Percentiles rank a stretch among this genome's conserved stretches.
Conservation (phyloP, 148 eudicot genomes). For the Diospyros lotus region DNA sequence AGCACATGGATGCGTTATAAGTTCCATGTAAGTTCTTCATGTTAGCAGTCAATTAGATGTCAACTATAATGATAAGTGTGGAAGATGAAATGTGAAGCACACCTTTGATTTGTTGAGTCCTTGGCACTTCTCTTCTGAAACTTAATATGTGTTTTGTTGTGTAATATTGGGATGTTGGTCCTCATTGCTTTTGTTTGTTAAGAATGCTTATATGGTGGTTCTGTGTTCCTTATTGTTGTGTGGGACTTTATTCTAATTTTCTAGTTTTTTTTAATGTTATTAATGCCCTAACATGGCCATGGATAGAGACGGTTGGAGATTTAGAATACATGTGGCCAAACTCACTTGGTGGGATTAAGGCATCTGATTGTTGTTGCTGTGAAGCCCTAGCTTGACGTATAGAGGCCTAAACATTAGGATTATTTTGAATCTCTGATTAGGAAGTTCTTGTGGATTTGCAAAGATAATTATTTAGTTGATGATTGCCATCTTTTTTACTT, state of each 20-base stretch:
- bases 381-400: no score
- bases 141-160: background rate
- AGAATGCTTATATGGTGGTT: background rate
- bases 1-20: background rate
- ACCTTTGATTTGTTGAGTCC: background rate
- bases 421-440: background rate
- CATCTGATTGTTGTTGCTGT: no score
- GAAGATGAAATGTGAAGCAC: background rate
- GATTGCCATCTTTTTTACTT: no score
- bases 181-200: background rate
- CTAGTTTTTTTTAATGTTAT: background rate
- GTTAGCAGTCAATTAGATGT: background rate
- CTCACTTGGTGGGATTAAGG: background rate
- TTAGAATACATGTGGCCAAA: background rate
- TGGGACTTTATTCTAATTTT: background rate
- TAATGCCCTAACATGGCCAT: background rate
- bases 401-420: no score
- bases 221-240: slow-evolving; percentile 2
- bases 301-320: no score
- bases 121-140: background rate
- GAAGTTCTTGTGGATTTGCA: no score
- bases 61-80: background rate
- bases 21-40: background rate
- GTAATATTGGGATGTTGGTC: background rate
- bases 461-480: no score